Percentiles rank a stretch among this genome's conserved stretches.
phyloP scores from a whole-genome alignment of 2,329 filamentous ascomycete species.

The Aspergillus awamori region DNA sequence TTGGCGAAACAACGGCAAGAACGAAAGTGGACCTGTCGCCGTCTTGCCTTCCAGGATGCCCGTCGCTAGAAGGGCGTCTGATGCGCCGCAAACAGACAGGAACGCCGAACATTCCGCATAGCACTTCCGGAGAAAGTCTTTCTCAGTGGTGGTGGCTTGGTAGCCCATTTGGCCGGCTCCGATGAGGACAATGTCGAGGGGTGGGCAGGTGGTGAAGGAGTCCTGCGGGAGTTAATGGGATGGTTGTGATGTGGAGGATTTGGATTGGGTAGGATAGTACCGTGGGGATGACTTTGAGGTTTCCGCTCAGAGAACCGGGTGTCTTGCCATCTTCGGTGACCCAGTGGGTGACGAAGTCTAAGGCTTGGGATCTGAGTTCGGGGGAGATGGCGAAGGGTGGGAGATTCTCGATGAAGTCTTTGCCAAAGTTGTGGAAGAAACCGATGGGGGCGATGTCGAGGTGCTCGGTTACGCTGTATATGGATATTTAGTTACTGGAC shows the following conservation, averaged over 20 bases:
- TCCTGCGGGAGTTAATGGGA: not conserved
- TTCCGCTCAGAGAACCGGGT: not conserved
- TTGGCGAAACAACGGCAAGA: not conserved
- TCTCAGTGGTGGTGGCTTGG: not conserved
- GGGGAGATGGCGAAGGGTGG: not conserved
- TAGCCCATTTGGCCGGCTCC: not conserved
- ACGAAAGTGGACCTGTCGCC: not conserved
- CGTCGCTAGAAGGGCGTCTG: not conserved
- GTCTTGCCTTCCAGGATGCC: not conserved
- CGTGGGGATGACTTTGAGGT: not conserved
- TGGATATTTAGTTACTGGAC: not conserved
- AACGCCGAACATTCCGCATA: not conserved
- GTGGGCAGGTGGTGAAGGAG: slow-evolving; percentile 2
- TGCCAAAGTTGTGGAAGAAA: slow-evolving; percentile 1
- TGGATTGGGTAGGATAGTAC: not conserved
- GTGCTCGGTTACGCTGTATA: not conserved
- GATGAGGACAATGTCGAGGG: not conserved
- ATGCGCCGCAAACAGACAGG: not conserved
- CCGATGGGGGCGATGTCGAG: slow-evolving; percentile 4
- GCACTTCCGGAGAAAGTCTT: not conserved
- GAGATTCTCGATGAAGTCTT: not conserved
- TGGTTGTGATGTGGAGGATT: not conserved
- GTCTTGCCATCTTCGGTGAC: not conserved
- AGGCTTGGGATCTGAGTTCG: not conserved
- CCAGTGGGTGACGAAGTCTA: slow-evolving; percentile 3